Base-by-base conservation (phyloP, 257 asterid genomes). In the Scutellaria minor region DNA sequence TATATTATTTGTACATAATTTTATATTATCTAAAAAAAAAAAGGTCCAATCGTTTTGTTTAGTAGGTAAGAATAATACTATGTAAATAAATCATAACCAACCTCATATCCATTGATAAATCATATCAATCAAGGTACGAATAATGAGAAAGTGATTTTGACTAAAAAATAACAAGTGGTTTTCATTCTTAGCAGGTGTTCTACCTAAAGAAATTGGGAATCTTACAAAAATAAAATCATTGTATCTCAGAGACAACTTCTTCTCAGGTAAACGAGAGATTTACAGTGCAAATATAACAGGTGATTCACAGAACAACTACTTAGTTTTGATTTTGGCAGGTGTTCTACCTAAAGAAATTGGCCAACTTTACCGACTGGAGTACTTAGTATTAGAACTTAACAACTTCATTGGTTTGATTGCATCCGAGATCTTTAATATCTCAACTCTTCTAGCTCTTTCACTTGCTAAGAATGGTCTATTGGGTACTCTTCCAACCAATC, bases 331-430 rank as follows among this genome's bases (percentile, higher is more conserved):
- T 27, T 31, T 48, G 20, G 27, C 80, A 84, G 89, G 86, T 41
- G 70, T 15, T 6, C 8, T 84, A 12, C 89, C 83, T 0, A 40
- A 1, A 48, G 84, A 71, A 75, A 40, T 84, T 40, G 70, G 81
- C 8, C 70, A 80, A 39, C 76, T 79, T 54, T 13, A 62, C 55
- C 64, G 58, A 6, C 39, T 82, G 63, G 70, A 72, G 59, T 0
- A 0, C 0, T 15, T 82, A 9, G 0, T 0, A 0, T 37, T 74
- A 64, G 22, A 2, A 0, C 0, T 0, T 0, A 82, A 80, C 20
- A 53, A 6, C 5, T 70, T 77, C 1, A 35, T 5, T 45, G 87
- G 85, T 20, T 12, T 58, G 1, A 78, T 82, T 3, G 82, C 88
- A 22, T 41, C 35, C 0, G 6, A 46, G 6, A n/a, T 84, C 12